Evolutionary conservation across 2,329 filamentous ascomycete species (phyloP).

Genomic region (Fusarium pseudograminearum): DNA sequence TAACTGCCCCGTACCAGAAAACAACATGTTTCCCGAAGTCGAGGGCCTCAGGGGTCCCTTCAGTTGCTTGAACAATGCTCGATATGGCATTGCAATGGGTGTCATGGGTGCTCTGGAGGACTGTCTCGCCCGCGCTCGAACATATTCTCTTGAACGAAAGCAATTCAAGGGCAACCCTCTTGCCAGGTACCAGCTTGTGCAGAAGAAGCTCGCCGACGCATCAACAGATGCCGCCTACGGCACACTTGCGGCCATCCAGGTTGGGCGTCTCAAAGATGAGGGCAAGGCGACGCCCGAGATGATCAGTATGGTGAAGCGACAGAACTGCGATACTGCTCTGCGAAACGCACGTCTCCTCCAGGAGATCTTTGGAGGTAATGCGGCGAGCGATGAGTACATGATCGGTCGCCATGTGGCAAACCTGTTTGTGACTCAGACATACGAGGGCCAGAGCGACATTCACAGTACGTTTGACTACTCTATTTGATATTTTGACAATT

Average conservation of each 20-base stretch:
- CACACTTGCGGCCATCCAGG: conserved; percentile 89
- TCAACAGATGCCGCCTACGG: conserved; percentile 91
- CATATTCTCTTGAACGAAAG: conserved; percentile 90
- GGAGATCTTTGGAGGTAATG: conserved; percentile 97
- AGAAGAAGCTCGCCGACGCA: conserved; percentile 97
- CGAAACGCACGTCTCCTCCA: conserved; percentile 83
- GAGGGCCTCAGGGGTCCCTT: conserved; percentile 92
- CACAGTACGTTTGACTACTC: conserved; percentile 75
- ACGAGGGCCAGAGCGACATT: conserved; percentile 98
- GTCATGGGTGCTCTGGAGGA: conserved; percentile 96
- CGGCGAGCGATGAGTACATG: conserved; percentile 96
- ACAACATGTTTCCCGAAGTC: conserved; percentile 93
- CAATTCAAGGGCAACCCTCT: conserved; percentile 97
- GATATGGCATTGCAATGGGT: conserved; percentile 93
- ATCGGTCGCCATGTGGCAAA: conserved; percentile 97
- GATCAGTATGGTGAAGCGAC: conserved; percentile 96
- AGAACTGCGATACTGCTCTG: conserved; percentile 94
- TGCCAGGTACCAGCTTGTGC: conserved; percentile 94
- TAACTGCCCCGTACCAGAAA: conserved; percentile 85
- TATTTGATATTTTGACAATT: conserved; percentile 6
- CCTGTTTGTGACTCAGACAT: conserved; percentile 96
- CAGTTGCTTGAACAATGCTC: conserved; percentile 91
- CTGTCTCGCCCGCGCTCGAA: conserved; percentile 81
- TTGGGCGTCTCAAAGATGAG: conserved; percentile 91
- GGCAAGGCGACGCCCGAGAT: conserved; percentile 92